Evolutionary conservation across 495 filamentous ascomycete genomes (phyloP).

Genomic region (Parathielavia hyrcaniae): DNA sequence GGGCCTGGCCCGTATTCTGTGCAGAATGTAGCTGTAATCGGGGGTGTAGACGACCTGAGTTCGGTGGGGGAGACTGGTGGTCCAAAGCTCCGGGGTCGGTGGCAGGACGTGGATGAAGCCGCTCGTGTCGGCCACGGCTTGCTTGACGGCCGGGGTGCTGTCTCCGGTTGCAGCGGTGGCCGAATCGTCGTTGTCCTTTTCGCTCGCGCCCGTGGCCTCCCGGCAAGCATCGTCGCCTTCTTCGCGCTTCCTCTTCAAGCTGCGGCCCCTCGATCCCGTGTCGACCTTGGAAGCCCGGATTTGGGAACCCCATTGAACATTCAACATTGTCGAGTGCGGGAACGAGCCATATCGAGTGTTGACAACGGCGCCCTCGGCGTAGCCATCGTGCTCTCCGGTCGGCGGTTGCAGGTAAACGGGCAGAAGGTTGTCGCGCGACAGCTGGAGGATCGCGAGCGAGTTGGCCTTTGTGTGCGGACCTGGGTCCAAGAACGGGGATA

Average conservation of each 20-base stretch:
- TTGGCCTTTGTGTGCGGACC: conserved; percentile 49
- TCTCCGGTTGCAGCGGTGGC: conserved; percentile 19
- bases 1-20: conserved; percentile 74
- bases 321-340: conserved; percentile 78
- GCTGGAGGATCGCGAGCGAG: conserved; percentile 68
- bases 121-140: conserved; percentile 56
- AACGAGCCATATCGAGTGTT: conserved; percentile 96
- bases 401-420: conserved; percentile 62
- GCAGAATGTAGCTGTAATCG: conserved; percentile 92
- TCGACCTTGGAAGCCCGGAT: conserved; percentile 84
- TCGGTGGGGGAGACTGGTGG: conserved; percentile 77
- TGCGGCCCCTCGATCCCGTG: conserved; percentile 71
- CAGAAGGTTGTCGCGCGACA: conserved; percentile 73
- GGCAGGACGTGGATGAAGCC: conserved; percentile 88
- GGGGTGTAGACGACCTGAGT: conserved; percentile 98
- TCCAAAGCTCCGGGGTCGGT: conserved; percentile 93
- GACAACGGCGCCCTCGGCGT: conserved; percentile 72
- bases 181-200: conserved; percentile 28
- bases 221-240: conserved; percentile 46
- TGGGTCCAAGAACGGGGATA: conserved; percentile 68
- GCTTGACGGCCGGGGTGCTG: conserved; percentile 31
- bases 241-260: conserved; percentile 49
- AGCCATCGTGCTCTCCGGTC: conserved; percentile 58
- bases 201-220: conserved; percentile 27
- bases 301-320: conserved; percentile 83